Base-by-base conservation (phyloP, 192 early-diverging fungal genomes). In the Linnemannia hyalina region DNA sequence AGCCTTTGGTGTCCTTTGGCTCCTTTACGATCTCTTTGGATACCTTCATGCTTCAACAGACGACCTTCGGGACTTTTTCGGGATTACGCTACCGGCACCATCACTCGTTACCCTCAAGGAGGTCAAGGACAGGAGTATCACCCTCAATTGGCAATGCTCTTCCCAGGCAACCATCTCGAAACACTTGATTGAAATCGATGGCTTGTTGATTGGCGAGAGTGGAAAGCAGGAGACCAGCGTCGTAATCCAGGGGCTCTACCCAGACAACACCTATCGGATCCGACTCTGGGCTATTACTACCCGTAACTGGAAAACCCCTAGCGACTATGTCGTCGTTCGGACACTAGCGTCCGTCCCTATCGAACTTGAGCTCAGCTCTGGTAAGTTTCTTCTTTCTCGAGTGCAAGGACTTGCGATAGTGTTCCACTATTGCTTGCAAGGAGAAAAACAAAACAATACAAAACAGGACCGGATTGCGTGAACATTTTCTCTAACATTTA, bases 181-280 rank as follows among this genome's bases (percentile, higher is more conserved):
- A 44, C 84, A 86, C 49, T 22, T 86, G 49, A 86, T 86, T 42
- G 84, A 86, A 41, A 86, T 86, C 63, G 84, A 86, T 22, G 84
- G 84, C 3, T 36, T 81, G 29, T 68, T 86, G 49, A 81, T 86
- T 44, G 84, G 84, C 18, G 84, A 86, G 69, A 86, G 84, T 65
- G 84, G 84, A 4, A 86, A 86, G 65, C 84, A 86, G 75, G 84
- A 86, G 42, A 86, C 84, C n/a, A 86, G 84, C 41, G 84, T 86
- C 18, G 84, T 86, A 2, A 86, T 86, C 68, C 84, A 86, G 35
- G 84, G 84, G 6, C 73, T 86, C 6, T 78, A 86, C 46, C 84
- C 84, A 26, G 84, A 86, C 47, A 86, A 81, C 35, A 86, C 80
- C 68, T 86, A 86, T 68, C 52, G 84, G 54, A 86, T 86, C 35